Percentiles rank a stretch among this genome's conserved stretches.
Conservation (phyloP, 2,329 filamentous ascomycete genomes). For the Sclerotinia spermophila region DNA sequence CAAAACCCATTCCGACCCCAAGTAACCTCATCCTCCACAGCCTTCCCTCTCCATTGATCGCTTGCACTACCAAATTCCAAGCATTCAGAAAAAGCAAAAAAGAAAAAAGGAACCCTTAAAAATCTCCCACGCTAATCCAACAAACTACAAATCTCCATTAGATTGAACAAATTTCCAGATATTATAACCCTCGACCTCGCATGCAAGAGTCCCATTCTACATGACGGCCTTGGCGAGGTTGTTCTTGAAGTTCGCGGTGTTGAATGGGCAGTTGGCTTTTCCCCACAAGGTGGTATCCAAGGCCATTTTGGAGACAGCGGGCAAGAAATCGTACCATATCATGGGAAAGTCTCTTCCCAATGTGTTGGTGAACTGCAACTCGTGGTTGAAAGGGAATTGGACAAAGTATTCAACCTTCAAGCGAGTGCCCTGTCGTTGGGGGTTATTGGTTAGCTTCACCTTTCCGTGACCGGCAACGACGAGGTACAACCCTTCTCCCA, state of each 20-base stretch:
- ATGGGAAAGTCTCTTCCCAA: not conserved
- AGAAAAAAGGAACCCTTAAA: not conserved
- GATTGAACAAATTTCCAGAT: not conserved
- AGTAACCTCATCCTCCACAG: too few relatives aligned
- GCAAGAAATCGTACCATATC: not conserved
- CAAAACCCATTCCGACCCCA: too few relatives aligned
- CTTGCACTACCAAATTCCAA: not conserved
- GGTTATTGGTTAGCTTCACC: not conserved
- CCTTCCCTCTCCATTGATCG: too few relatives aligned
- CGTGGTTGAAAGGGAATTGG: not conserved
- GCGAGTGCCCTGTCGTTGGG: not conserved
- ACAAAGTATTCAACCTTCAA: not conserved
- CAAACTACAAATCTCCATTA: not conserved
- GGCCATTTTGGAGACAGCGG: not conserved
- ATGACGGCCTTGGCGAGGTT: not conserved
- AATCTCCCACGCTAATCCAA: accelerated
- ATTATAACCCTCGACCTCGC: not conserved
- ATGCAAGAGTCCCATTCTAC: not conserved
- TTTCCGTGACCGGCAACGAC: not conserved
- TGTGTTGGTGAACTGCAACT: not conserved
- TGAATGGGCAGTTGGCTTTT: not conserved
- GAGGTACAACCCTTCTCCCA: too few relatives aligned
- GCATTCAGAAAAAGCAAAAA: not conserved
- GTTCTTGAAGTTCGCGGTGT: not conserved
- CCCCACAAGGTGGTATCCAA: not conserved